Conservation (phyloP, 139 green algal genomes). For the Asterochloris sp. region DNA sequence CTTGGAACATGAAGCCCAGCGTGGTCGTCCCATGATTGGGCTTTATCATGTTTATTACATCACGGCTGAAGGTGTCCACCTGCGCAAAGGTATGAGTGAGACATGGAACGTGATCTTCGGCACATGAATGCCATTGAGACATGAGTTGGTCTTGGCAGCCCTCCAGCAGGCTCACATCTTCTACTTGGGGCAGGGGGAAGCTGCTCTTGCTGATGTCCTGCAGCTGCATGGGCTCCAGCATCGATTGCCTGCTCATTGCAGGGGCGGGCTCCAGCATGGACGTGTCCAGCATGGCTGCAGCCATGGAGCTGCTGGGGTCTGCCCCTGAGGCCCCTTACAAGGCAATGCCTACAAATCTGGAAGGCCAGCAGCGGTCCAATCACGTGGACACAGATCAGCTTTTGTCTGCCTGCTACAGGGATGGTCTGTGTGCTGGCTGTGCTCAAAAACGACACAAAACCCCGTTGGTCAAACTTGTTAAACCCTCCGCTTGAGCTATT, state of each 20-base stretch:
- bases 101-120: too few relatives aligned
- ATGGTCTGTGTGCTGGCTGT: too few relatives aligned
- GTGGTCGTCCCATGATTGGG: constrained; percentile 97
- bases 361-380: too few relatives aligned
- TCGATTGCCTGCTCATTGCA: neutral
- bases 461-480: too few relatives aligned
- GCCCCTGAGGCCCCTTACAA: neutral
- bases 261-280: constrained; percentile 4
- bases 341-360: neutral
- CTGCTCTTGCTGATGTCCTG: neutral
- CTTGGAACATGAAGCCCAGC: constrained; percentile 96
- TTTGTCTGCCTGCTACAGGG: too few relatives aligned
- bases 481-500: too few relatives aligned
- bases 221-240: neutral
- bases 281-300: constrained; percentile 16
- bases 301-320: neutral
- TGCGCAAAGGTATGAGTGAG: constrained; percentile 33
- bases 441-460: too few relatives aligned
- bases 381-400: too few relatives aligned
- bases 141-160: too few relatives aligned
- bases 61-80: constrained; percentile 90
- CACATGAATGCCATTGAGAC: too few relatives aligned
- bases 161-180: constrained; percentile 14
- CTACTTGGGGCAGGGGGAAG: constrained; percentile 30
- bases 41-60: constrained; percentile 96